These are phyloP conservation scores for Trichothecium sympodiale DNA, from an alignment of 2,329 filamentous ascomycete species.

Conservation along the genomic window DNA sequence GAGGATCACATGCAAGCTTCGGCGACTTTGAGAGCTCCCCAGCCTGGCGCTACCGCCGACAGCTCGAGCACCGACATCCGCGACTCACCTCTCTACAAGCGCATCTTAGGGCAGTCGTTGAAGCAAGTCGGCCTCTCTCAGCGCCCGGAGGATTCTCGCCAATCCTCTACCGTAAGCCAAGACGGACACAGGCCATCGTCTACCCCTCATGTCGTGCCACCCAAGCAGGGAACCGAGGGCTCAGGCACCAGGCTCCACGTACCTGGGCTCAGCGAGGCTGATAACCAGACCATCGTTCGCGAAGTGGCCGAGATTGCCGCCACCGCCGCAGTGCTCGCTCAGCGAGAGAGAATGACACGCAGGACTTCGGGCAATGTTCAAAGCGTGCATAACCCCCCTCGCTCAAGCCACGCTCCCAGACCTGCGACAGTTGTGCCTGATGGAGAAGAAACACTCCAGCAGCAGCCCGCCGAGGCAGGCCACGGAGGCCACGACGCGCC, in stretches of 20 bases:
- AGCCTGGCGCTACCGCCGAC: conserved; percentile 28
- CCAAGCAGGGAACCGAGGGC: conserved; percentile 40
- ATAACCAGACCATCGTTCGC: conserved; percentile 70
- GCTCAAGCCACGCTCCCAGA: too few relatives aligned
- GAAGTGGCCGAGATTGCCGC: conserved; percentile 92
- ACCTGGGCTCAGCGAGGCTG: conserved; percentile 66
- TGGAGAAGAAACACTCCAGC: not conserved
- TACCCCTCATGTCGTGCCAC: conserved; percentile 67
- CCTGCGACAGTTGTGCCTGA: conserved; percentile 3
- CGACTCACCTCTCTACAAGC: conserved; percentile 83
- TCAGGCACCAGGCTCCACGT: conserved; percentile 37
- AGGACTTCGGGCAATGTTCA: conserved; percentile 23
- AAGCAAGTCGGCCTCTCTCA: conserved; percentile 64
- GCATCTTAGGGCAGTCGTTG: conserved; percentile 82
- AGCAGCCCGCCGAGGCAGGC: conserved; percentile 17
- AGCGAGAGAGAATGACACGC: conserved; percentile 50
- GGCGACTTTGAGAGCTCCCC: conserved; percentile 19
- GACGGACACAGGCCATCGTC: conserved; percentile 15
- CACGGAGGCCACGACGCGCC: conserved; percentile 90
- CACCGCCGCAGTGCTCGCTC: conserved; percentile 77
- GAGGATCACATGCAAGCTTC: conserved; percentile 34
- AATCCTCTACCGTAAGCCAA: conserved; percentile 24
- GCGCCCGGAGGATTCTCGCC: conserved; percentile 34
- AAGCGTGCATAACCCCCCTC: too few relatives aligned
- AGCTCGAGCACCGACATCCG: conserved; percentile 58